A percentile compares a stretch with the other conserved stretches of the same genome.
phyloP scores from a whole-genome alignment of 371 early-diverging fungal species.

The Coemansia sp. region DNA sequence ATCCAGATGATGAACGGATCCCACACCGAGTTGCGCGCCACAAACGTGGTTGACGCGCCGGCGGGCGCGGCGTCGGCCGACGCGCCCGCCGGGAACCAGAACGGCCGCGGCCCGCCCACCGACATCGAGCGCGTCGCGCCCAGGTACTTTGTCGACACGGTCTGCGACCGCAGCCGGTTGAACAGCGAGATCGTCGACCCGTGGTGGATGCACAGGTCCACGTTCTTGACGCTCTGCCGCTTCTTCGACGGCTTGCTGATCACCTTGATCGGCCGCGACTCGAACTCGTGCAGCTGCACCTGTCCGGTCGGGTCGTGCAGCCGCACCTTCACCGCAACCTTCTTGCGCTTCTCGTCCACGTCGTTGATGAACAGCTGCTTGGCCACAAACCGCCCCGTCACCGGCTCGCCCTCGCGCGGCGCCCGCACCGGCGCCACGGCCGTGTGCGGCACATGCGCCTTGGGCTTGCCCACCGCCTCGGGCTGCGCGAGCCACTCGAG shows the following conservation, averaged over 20 bases:
- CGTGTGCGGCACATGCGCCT: constrained; percentile 38
- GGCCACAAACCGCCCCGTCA: constrained; percentile 71
- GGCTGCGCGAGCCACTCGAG: constrained; percentile 44
- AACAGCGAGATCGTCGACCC: constrained; percentile 80
- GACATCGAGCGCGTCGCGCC: constrained; percentile 59
- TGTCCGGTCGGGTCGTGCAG: constrained; percentile 63
- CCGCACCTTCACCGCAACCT: constrained; percentile 70
- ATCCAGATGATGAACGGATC: constrained; percentile 89
- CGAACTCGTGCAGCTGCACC: constrained; percentile 63
- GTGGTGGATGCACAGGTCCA: constrained; percentile 82
- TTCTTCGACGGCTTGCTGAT: constrained; percentile 86
- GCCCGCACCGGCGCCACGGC: constrained; percentile 43
- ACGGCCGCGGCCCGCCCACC: constrained; percentile 43
- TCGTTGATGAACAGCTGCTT: constrained; percentile 83
- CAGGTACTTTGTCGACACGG: constrained; percentile 83
- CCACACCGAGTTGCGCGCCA: constrained; percentile 78
- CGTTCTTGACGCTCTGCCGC: constrained; percentile 80
- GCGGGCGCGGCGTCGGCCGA: constrained; percentile 7
- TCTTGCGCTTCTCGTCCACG: constrained; percentile 78
- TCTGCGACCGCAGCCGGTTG: constrained; percentile 83
- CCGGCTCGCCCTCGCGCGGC: constrained; percentile 37
- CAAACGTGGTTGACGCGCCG: constrained; percentile 61
- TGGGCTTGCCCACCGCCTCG: constrained; percentile 45
- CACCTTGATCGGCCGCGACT: constrained; percentile 78
- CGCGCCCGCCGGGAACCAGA: constrained; percentile 45